These are phyloP conservation scores for Paraconiothyrium brasiliense DNA, from an alignment of 2,329 filamentous ascomycete genomes.

Conservation along the genomic window DNA sequence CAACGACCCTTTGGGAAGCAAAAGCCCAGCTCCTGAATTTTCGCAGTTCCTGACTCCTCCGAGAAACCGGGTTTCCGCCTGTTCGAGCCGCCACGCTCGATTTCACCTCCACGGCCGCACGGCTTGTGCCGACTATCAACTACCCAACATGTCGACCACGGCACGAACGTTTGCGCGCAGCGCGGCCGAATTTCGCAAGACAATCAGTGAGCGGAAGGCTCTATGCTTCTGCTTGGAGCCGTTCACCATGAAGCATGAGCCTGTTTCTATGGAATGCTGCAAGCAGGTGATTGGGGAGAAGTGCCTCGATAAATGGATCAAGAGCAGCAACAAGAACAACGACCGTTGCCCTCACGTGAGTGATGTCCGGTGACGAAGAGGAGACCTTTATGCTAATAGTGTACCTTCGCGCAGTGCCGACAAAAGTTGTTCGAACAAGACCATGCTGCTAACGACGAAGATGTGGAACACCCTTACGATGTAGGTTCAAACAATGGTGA, in stretches of 20 bases:
- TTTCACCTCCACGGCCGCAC: background rate
- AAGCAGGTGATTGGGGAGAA: slow-evolving; percentile 4
- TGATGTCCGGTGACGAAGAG: background rate
- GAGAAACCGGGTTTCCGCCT: background rate
- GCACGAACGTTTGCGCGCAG: background rate
- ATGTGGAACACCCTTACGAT: background rate
- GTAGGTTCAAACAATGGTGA: background rate
- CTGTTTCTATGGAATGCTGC: slow-evolving; percentile 5
- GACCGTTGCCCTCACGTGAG: background rate
- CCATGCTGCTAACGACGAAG: background rate
- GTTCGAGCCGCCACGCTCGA: background rate
- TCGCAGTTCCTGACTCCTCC: background rate
- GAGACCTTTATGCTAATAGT: background rate
- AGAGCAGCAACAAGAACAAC: background rate
- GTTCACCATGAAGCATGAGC: slow-evolving; percentile 2
- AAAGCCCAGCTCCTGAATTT: background rate
- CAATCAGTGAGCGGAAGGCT: background rate
- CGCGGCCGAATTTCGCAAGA: slow-evolving; percentile 3
- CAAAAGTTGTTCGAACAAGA: background rate
- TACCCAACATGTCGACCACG: background rate
- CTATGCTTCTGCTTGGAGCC: background rate
- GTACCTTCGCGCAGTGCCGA: background rate
- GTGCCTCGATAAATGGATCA: slow-evolving; percentile 3
- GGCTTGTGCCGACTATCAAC: background rate
- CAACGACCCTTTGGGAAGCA: background rate